Evolutionary conservation across 495 filamentous ascomycete species (phyloP).

Genomic region (Hypomontagnella submonticulosa): DNA sequence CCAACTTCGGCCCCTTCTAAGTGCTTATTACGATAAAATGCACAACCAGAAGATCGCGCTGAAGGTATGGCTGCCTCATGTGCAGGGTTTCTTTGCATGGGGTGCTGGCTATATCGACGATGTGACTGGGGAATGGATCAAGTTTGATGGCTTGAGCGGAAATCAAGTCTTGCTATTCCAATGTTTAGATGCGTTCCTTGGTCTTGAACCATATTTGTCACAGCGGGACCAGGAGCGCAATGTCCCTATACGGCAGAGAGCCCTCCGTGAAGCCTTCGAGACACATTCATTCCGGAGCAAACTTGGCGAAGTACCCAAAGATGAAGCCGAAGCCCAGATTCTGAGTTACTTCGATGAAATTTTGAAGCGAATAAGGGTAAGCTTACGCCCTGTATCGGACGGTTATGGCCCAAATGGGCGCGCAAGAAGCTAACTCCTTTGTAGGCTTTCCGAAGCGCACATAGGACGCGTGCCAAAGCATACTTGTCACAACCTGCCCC

Average conservation of each 20-base stretch:
- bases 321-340: constrained; percentile 43
- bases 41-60: constrained; percentile 45
- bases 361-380: constrained; percentile 52
- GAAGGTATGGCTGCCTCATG: constrained; percentile 50
- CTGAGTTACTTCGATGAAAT: constrained; percentile 47
- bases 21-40: constrained; percentile 35
- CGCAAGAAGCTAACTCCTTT: constrained; percentile 5
- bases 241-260: constrained; percentile 50
- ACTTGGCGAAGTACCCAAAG: constrained; percentile 30
- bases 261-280: constrained; percentile 44
- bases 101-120: constrained; percentile 46
- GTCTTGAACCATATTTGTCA: constrained; percentile 52
- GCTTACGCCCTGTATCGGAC: constrained; percentile 4
- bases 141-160: constrained; percentile 59
- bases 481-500: constrained; percentile 55
- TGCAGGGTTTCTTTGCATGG: constrained; percentile 60
- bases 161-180: constrained; percentile 58
- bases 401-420: background rate
- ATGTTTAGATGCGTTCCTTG: constrained; percentile 57
- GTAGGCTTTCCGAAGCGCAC: constrained; percentile 52
- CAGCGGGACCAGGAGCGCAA: constrained; percentile 40
- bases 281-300: constrained; percentile 32
- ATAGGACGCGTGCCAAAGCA: constrained; percentile 49
- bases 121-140: constrained; percentile 45
- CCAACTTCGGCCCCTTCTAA: constrained; percentile 32